A percentile compares a stretch with the other conserved stretches of the same genome.
phyloP scores from a whole-genome alignment of 192 early-diverging fungal genomes.

The Coemansia sp. region DNA sequence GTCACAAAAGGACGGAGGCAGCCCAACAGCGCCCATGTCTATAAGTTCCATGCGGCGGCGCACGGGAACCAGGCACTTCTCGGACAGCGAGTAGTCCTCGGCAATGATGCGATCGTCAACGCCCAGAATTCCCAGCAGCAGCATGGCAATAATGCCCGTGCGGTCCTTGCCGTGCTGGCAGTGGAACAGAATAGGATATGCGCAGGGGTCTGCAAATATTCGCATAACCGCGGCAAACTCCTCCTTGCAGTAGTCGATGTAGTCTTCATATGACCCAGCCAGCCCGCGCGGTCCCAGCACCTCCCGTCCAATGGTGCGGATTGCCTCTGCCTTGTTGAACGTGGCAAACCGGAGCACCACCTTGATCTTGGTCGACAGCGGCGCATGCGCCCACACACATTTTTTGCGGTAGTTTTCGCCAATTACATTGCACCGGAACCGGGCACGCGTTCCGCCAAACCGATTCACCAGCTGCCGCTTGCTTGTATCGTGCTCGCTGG shows the following conservation, averaged over 20 bases:
- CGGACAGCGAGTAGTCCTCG: conserved; percentile 57
- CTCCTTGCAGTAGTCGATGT: conserved; percentile 51
- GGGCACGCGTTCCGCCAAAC: conserved; percentile 39
- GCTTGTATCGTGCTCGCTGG: not conserved
- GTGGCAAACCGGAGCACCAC: conserved; percentile 51
- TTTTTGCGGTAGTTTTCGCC: conserved; percentile 53
- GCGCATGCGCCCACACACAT: conserved; percentile 50
- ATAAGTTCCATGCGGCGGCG: conserved; percentile 46
- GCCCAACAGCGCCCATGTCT: conserved; percentile 56
- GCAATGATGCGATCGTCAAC: conserved; percentile 58
- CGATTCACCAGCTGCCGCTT: conserved; percentile 22
- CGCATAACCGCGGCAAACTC: conserved; percentile 55
- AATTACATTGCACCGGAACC: conserved; percentile 52
- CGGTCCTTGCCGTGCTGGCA: conserved; percentile 69
- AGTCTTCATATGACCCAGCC: conserved; percentile 53
- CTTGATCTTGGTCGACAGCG: conserved; percentile 48
- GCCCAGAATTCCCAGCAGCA: conserved; percentile 55
- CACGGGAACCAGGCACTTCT: conserved; percentile 45
- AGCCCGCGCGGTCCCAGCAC: conserved; percentile 52
- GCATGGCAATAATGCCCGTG: conserved; percentile 60
- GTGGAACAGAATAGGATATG: conserved; percentile 64
- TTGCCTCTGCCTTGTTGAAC: conserved; percentile 52
- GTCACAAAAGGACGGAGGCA: conserved; percentile 55
- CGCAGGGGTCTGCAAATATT: conserved; percentile 54
- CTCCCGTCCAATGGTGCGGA: conserved; percentile 49